Evolutionary conservation across 495 filamentous ascomycete genomes (phyloP), one percentile per base, ranked within the genome.

Genomic region (Evansstolkia leycettana): DNA sequence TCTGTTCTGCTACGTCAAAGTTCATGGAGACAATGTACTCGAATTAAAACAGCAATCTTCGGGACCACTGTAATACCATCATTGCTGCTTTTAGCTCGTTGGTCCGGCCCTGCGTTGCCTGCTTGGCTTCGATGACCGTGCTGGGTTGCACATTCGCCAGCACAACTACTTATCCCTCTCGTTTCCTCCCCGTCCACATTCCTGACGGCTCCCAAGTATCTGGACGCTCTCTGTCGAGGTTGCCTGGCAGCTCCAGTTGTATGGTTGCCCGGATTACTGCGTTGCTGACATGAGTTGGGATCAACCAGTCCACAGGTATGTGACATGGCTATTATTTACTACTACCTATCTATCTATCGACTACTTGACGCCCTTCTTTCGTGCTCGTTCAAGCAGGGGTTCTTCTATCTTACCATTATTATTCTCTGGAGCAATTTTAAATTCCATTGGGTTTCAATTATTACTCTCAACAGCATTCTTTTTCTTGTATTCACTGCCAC

Each of bases 221-320:
- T 11, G 4, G 13, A 19, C 30, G 30, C 7, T 6, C 30, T 33
- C 17, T 16, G 14, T 31, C 34, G 50, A 47, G 50, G 55, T 61
- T 58, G 50, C 54, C 56, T 57, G 55, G 52, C 56, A 51, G 51
- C 45, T 59, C 41, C 41, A 49, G 40, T 55, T 60, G 47, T 47
- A 63, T 62, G 57, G 53, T 65, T 60, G 58, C 58, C 52, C 47
- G 57, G 57, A 50, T 45, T 40, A 47, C 42, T 46, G 39, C 46
- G 50, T 59, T 62, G 59, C 60, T 58, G 61, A 60, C 55, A 84
- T 84, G 80, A 84, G 75, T 74, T 81, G 73, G 70, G 78, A 83
- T 67, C 70, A 76, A 56, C 69, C 65, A 53, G 69, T 69, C 53
- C 75, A 78, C 62, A 82, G 80, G 80, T 81, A 74, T 66, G 69